These are phyloP conservation scores for Verruconis gallopava DNA, from an alignment of 2,329 filamentous ascomycete genomes.

Conservation along the genomic window DNA sequence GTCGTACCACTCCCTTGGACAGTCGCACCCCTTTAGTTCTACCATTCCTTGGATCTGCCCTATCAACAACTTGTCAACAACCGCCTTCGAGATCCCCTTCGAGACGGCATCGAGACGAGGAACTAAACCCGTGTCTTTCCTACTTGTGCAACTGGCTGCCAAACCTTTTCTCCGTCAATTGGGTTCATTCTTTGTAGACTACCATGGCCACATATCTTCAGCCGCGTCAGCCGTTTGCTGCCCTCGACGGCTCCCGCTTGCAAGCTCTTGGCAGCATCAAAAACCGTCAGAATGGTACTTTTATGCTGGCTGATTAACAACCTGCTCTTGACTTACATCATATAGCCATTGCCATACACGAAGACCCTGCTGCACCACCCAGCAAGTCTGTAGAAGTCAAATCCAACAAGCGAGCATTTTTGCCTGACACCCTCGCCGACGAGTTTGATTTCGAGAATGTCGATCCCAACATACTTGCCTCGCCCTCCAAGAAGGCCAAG, in stretches of 20 bases:
- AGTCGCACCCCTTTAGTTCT: not conserved
- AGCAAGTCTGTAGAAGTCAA: constrained; percentile 12
- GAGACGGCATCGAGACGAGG: not conserved
- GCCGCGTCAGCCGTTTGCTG: constrained; percentile 61
- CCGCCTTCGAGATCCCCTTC: not conserved
- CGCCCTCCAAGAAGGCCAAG: constrained; percentile 42
- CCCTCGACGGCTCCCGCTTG: constrained; percentile 54
- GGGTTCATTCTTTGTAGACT: too few relatives aligned
- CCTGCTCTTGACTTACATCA: constrained; percentile 11
- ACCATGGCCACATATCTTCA: constrained; percentile 22
- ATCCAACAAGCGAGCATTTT: constrained; percentile 33
- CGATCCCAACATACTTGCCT: constrained; percentile 39
- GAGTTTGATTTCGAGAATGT: constrained; percentile 44
- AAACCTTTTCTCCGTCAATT: too few relatives aligned
- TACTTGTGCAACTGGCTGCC: too few relatives aligned
- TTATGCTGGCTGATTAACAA: constrained; percentile 2
- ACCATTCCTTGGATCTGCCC: not conserved
- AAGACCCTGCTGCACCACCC: constrained; percentile 1
- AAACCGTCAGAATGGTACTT: constrained; percentile 56
- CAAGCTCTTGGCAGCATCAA: constrained; percentile 62
- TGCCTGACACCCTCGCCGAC: constrained; percentile 28
- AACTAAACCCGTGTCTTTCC: too few relatives aligned
- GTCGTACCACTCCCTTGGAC: not conserved
- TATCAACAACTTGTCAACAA: not conserved
- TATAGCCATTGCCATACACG: constrained; percentile 10